phyloP scores from a whole-genome alignment of 192 early-diverging fungal genomes.

The Fimicolochytrium jonesii region DNA sequence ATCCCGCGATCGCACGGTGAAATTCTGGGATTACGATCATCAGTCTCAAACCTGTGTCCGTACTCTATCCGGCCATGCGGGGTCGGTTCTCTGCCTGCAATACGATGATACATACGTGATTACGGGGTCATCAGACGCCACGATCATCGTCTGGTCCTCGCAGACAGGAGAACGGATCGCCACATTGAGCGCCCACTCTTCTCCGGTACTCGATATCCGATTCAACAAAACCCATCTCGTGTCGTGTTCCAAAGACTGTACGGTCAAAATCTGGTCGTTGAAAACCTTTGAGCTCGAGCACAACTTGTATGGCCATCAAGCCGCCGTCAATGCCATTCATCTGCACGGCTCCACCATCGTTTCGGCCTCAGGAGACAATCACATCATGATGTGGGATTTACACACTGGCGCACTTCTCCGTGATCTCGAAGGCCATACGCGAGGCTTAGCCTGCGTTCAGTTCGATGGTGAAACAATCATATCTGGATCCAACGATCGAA shows the following conservation, averaged over 20 bases:
- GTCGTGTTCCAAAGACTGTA: slow-evolving; percentile 89
- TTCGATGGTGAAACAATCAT: slow-evolving; percentile 36
- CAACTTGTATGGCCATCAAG: slow-evolving; percentile 74
- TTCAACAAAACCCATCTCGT: slow-evolving; percentile 72
- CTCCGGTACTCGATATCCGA: slow-evolving; percentile 82
- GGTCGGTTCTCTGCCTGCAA: slow-evolving; percentile 55
- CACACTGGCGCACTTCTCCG: slow-evolving; percentile 45
- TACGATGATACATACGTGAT: slow-evolving; percentile 46
- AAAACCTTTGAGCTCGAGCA: slow-evolving; percentile 52
- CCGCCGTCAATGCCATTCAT: slow-evolving; percentile 94
- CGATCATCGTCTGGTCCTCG: slow-evolving; percentile 57
- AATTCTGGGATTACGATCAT: slow-evolving; percentile 45
- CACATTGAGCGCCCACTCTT: slow-evolving; percentile 68
- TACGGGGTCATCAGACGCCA: slow-evolving; percentile 47
- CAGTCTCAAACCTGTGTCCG: slow-evolving; percentile 11
- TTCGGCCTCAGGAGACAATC: slow-evolving; percentile 83
- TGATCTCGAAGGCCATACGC: slow-evolving; percentile 36
- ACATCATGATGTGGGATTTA: slow-evolving; percentile 77
- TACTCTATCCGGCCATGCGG: slow-evolving; percentile 39
- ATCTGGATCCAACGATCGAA: slow-evolving; percentile 44
- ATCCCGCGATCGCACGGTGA: slow-evolving; percentile 42
- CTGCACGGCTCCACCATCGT: slow-evolving; percentile 64
- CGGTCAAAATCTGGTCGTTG: slow-evolving; percentile 76
- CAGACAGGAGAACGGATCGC: slow-evolving; percentile 35
- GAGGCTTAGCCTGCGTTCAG: slow-evolving; percentile 43